Percentiles rank a stretch among this genome's conserved stretches.
Conservation (phyloP, 768 basidiomycete genomes). For the Phylloporus sp. region DNA sequence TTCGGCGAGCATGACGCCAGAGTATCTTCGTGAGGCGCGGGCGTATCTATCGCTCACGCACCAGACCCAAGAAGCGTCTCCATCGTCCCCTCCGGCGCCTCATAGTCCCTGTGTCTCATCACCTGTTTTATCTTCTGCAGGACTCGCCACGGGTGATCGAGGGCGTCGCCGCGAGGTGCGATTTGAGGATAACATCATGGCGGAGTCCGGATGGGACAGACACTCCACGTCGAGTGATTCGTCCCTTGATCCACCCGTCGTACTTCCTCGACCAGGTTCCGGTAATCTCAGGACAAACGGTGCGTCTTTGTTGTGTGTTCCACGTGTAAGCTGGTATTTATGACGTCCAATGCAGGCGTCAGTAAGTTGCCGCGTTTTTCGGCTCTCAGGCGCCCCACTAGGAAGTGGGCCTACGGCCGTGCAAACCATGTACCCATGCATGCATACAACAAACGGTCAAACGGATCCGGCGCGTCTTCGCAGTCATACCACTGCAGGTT, state of each 20-base stretch:
- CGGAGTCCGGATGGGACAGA: slow-evolving; percentile 27
- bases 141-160: slow-evolving; percentile 25
- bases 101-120: slow-evolving; percentile 24
- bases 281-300: slow-evolving; percentile 17
- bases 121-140: slow-evolving; percentile 28
- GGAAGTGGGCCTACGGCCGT: slow-evolving; percentile 15
- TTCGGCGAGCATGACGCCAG: slow-evolving; percentile 30
- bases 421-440: slow-evolving; percentile 3
- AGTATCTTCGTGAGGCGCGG: slow-evolving; percentile 30
- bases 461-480: slow-evolving; percentile 1
- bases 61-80: slow-evolving; percentile 11
- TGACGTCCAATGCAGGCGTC: slow-evolving; percentile 13
- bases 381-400: slow-evolving; percentile 20
- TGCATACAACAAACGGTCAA: slow-evolving; percentile 7
- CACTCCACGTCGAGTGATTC: slow-evolving; percentile 29
- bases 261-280: slow-evolving; percentile 11
- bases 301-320: slow-evolving; percentile 1
- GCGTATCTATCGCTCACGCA: slow-evolving; percentile 31
- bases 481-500: slow-evolving; percentile 43
- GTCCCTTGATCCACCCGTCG: slow-evolving; percentile 23
- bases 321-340: not conserved
- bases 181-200: slow-evolving; percentile 31
- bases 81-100: slow-evolving; percentile 6
- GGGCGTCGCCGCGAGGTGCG: slow-evolving; percentile 31
- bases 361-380: slow-evolving; percentile 31